phyloP scores from a whole-genome alignment of 495 filamentous ascomycete species.

The Barbatosphaeria neglecta region DNA sequence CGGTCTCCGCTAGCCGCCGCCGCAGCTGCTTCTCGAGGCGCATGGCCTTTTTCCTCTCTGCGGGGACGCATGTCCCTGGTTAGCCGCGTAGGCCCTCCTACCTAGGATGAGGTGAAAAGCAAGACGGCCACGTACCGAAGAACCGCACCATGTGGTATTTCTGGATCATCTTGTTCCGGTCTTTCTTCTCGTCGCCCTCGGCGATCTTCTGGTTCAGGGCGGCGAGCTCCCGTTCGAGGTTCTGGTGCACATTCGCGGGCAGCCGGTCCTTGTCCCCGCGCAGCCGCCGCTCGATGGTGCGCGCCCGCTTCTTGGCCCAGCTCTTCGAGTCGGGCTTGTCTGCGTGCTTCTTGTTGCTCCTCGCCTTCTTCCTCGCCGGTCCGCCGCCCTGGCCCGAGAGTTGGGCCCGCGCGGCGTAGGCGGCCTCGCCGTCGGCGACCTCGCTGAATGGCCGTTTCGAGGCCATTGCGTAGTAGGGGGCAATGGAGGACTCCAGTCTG shows the following conservation, averaged over 20 bases:
- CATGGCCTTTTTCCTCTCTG: slow-evolving; percentile 77
- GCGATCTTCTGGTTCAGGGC: slow-evolving; percentile 64
- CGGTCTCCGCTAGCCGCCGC: slow-evolving; percentile 37
- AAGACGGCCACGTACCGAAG: slow-evolving; percentile 45
- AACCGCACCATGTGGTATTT: slow-evolving; percentile 94
- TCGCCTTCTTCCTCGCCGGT: slow-evolving; percentile 10
- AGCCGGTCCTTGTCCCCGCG: slow-evolving; percentile 43
- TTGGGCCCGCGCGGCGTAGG: background rate
- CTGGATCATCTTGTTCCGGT: slow-evolving; percentile 60
- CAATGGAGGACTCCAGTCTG: background rate
- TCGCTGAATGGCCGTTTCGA: slow-evolving; percentile 3
- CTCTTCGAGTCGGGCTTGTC: slow-evolving; percentile 21
- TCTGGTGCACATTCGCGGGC: slow-evolving; percentile 60
- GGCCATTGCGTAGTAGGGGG: slow-evolving; percentile 1
- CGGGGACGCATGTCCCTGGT: background rate
- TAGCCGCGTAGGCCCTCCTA: background rate
- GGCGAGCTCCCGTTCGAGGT: slow-evolving; percentile 70
- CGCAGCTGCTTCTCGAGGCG: slow-evolving; percentile 54
- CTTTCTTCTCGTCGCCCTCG: slow-evolving; percentile 41
- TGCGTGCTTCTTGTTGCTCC: slow-evolving; percentile 22
- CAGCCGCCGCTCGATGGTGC: slow-evolving; percentile 52
- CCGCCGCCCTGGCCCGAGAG: background rate
- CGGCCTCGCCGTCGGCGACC: too few species aligned
- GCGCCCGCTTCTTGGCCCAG: slow-evolving; percentile 46
- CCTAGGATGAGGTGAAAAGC: too few species aligned